Evolutionary conservation across 1,284 basidiomycete genomes (phyloP).

Genomic region (Prillingera fragicola): DNA sequence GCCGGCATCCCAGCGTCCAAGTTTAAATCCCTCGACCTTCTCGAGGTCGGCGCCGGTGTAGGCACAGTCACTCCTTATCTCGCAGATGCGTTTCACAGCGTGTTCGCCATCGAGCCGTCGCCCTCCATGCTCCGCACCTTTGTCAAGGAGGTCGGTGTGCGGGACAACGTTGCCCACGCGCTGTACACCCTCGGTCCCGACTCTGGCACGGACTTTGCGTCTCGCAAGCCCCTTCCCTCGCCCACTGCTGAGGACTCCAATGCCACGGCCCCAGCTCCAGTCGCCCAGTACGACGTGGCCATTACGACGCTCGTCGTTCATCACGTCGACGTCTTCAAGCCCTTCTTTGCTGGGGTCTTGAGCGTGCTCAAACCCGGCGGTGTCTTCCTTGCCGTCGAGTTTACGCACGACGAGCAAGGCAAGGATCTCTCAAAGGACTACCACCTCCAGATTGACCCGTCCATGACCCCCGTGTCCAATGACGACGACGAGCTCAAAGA

Average conservation of each 20-base stretch:
- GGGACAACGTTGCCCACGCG: slow-evolving; percentile 7
- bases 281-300: slow-evolving; percentile 26
- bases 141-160: neutral
- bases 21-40: slow-evolving; percentile 17
- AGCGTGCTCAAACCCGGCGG: slow-evolving; percentile 15
- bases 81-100: slow-evolving; percentile 17
- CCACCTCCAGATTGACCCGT: slow-evolving; percentile 5
- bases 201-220: slow-evolving; percentile 9
- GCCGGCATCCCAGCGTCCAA: slow-evolving; percentile 11
- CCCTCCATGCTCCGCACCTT: slow-evolving; percentile 31
- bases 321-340: slow-evolving; percentile 24
- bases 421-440: slow-evolving; percentile 3
- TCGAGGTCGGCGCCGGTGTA: slow-evolving; percentile 37
- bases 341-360: slow-evolving; percentile 9
- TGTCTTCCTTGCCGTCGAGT: slow-evolving; percentile 13
- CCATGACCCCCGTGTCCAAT: slow-evolving; percentile 4
- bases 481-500: slow-evolving; percentile 5
- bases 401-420: slow-evolving; percentile 1
- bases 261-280: slow-evolving; percentile 17
- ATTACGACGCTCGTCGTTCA: slow-evolving; percentile 34
- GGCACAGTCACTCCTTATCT: slow-evolving; percentile 34
- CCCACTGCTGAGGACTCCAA: slow-evolving; percentile 19
- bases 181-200: slow-evolving; percentile 21
- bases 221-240: slow-evolving; percentile 11
- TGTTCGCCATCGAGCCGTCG: slow-evolving; percentile 35